Base-by-base conservation (phyloP, 2,329 filamentous ascomycete genomes). In the Alternaria angustiovoidea region DNA sequence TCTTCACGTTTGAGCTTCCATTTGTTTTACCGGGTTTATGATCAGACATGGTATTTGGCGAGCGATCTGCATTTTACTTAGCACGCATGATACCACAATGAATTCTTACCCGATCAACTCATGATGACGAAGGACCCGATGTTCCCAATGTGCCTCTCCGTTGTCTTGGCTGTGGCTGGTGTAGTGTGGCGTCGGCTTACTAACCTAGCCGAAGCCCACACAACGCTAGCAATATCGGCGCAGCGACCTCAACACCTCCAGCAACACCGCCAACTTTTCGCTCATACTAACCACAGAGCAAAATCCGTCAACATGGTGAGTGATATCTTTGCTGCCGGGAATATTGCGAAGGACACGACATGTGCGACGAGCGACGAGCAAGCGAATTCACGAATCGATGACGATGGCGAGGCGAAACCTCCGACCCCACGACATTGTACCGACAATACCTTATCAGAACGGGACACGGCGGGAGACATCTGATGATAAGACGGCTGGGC, bases 291-390 rank as follows among this genome's bases (percentile, higher is more conserved):
- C 70, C 66, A 75, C 71, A 74, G 71, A 60, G 66, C 71, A 70
- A 72, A 77, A 75, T 75, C 74, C 73, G 75, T 75, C 76, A 79
- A 75, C 70, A 79, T 79, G 77, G 77, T 79, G 68, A 78, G 77
- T 74, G 47, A 47, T 34, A 16, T 57, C 39, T 47, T 30, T 48
- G 32, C 11, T 34, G 18, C 28, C 34, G 32, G 11, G 26, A 43
- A 53, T 51, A 42, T 44, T 52, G 22, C 48, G 51, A 54, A 51
- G 26, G 38, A 34, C 52, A 54, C 63, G 51, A 63, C 60, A 60
- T 59, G 54, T 70, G 72, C 71, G 72, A 73, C 71, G 72, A 70
- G 65, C 66, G 71, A 73, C 71, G 72, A 71, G 65, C 65, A 69
- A 67, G 65, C 68, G 55, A 68, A 53, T 44, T 39, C 46, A 54